These are phyloP conservation scores for Rhododendron williamsianum DNA, from an alignment of 148 eudicot genomes.

Conservation along the genomic window DNA sequence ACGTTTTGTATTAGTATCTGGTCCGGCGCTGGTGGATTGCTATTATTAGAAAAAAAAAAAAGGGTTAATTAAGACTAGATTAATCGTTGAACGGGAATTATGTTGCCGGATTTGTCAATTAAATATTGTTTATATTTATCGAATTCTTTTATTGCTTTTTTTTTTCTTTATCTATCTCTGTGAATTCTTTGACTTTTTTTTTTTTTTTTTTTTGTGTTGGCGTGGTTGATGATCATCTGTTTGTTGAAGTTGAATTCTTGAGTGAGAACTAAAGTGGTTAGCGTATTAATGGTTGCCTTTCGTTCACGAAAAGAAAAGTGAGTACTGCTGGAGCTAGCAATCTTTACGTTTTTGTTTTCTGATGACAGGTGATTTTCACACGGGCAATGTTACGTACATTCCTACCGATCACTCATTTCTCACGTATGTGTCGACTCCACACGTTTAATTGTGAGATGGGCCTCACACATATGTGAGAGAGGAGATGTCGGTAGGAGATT, in stretches of 20 bases:
- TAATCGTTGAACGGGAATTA: not conserved
- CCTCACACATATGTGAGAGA: too few species aligned
- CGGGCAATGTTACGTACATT: too few species aligned
- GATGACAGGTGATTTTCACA: not conserved
- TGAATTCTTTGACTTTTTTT: not conserved
- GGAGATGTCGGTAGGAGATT: not conserved
- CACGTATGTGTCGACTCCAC: too few species aligned
- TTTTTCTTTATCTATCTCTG: not conserved
- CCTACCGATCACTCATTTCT: fast-evolving
- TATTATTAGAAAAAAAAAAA: slow-evolving; percentile 17
- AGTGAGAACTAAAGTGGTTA: slow-evolving; percentile 32
- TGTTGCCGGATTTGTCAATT: not conserved
- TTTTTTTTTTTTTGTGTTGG: too few species aligned
- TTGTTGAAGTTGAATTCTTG: slow-evolving; percentile 27
- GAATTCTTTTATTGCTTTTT: not conserved
- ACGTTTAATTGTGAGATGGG: too few species aligned
- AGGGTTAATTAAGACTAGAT: not conserved
- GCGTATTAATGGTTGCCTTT: slow-evolving; percentile 41
- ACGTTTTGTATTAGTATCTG: slow-evolving; percentile 24
- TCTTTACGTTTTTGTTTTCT: slow-evolving; percentile 14
- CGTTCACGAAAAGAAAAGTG: slow-evolving; percentile 45
- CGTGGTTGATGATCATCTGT: not conserved
- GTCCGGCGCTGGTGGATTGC: slow-evolving; percentile 46
- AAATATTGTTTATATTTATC: not conserved
- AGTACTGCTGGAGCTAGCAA: slow-evolving; percentile 13